A percentile compares a stretch with the other conserved stretches of the same genome.
Evolutionary conservation across 352 stramenopile genomes (phyloP).

Genomic region (Bremia lactucae): DNA sequence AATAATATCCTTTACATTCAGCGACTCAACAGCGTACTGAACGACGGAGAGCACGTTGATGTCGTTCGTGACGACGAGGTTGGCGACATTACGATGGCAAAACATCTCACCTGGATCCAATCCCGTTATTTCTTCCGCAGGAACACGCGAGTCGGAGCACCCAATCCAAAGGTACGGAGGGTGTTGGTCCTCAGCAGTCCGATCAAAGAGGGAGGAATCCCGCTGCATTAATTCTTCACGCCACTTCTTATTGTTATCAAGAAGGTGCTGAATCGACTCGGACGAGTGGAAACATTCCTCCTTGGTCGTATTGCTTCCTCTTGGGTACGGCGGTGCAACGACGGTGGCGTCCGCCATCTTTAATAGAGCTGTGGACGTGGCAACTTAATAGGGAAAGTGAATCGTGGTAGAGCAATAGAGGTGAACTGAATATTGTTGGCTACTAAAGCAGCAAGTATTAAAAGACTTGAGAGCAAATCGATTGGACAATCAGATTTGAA

Average conservation of each 20-base stretch:
- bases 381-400: not conserved
- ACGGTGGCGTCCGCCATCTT: constrained; percentile 10
- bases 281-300: constrained; percentile 20
- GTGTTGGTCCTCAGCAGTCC: constrained; percentile 49
- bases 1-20: constrained; percentile 88
- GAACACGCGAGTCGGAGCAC: constrained; percentile 81
- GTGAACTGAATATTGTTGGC: too few species aligned
- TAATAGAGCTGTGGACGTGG: not conserved
- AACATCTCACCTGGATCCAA: constrained; percentile 79
- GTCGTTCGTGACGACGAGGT: constrained; percentile 60
- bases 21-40: constrained; percentile 76
- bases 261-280: constrained; percentile 40
- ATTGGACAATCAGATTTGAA: too few species aligned
- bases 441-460: too few species aligned
- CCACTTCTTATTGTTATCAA: constrained; percentile 69
- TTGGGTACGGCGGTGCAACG: not conserved
- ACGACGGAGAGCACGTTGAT: constrained; percentile 56
- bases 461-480: too few species aligned
- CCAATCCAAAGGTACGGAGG: constrained; percentile 86
- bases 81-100: constrained; percentile 84
- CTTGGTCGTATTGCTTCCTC: constrained; percentile 4
- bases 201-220: constrained; percentile 60
- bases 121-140: constrained; percentile 78
- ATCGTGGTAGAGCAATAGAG: too few species aligned
- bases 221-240: constrained; percentile 37